Evolutionary conservation across 371 early-diverging fungal genomes (phyloP).

Genomic region (Zychaea mexicana): DNA sequence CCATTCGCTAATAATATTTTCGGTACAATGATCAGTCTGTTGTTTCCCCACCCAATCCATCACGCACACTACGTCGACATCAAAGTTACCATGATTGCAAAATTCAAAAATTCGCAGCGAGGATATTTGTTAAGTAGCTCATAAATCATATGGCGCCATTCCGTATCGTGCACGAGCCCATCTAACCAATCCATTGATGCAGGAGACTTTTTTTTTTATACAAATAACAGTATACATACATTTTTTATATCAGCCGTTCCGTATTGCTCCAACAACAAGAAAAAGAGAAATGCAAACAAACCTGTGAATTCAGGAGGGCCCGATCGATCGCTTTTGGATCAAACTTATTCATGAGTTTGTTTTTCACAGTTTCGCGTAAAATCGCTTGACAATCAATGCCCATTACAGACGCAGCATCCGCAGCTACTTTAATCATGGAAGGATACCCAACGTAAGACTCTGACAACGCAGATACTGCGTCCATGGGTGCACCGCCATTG

Average conservation of each 20-base stretch:
- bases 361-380: constrained; percentile 55
- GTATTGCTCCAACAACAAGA: not conserved
- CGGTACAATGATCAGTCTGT: not conserved
- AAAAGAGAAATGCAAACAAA: constrained; percentile 13
- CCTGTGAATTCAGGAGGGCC: constrained; percentile 44
- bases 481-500: constrained; percentile 66
- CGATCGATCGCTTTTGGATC: constrained; percentile 59
- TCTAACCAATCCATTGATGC: constrained; percentile 47
- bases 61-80: no score
- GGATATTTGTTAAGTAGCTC: constrained; percentile 63
- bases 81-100: constrained; percentile 56
- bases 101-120: constrained; percentile 59
- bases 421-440: constrained; percentile 65
- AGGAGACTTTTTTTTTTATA: no score
- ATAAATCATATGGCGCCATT: constrained; percentile 69
- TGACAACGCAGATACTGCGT: constrained; percentile 59
- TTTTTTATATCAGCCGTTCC: constrained; percentile 62
- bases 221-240: not conserved
- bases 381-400: constrained; percentile 49
- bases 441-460: constrained; percentile 70
- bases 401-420: constrained; percentile 44
- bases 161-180: constrained; percentile 54
- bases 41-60: not conserved
- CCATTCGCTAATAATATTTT: constrained; percentile 43
- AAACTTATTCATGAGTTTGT: constrained; percentile 58